These are phyloP conservation scores for Teratosphaeria gauchensis DNA, from an alignment of 2,329 filamentous ascomycete genomes.

Conservation along the genomic window DNA sequence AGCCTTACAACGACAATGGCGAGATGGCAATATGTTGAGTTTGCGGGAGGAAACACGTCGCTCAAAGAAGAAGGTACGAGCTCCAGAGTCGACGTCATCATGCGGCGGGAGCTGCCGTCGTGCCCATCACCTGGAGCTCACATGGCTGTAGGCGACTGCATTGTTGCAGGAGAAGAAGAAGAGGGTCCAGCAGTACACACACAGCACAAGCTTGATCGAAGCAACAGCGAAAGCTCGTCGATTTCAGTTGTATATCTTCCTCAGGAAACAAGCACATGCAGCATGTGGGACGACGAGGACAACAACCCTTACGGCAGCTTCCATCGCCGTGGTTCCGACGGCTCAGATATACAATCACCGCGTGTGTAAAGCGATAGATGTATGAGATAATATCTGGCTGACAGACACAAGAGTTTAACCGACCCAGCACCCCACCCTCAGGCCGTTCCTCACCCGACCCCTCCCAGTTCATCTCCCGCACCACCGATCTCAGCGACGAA, in stretches of 20 bases:
- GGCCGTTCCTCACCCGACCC: slow-evolving; percentile 62
- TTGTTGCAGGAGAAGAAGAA: background rate
- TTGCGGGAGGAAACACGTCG: background rate
- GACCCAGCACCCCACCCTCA: slow-evolving; percentile 55
- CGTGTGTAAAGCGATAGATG: slow-evolving; percentile 12
- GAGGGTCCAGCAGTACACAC: background rate
- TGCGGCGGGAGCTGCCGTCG: background rate
- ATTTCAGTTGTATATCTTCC: background rate
- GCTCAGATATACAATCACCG: slow-evolving; percentile 44
- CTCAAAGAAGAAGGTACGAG: background rate
- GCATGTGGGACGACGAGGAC: slow-evolving; percentile 98
- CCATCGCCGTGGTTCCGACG: slow-evolving; percentile 72
- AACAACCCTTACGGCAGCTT: slow-evolving; percentile 97
- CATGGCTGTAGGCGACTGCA: background rate
- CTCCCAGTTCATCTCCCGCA: slow-evolving; percentile 46
- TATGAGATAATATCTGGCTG: background rate
- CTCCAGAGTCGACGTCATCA: background rate
- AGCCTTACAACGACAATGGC: too few relatives aligned
- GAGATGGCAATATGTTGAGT: too few relatives aligned
- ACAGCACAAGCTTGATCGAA: background rate
- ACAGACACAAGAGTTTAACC: slow-evolving; percentile 44
- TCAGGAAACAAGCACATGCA: background rate
- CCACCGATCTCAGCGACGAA: slow-evolving; percentile 49
- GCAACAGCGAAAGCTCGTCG: background rate
- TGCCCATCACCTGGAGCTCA: background rate